Evolutionary conservation across 2,329 filamentous ascomycete genomes (phyloP).

Genomic region (Curvularia spicifera): DNA sequence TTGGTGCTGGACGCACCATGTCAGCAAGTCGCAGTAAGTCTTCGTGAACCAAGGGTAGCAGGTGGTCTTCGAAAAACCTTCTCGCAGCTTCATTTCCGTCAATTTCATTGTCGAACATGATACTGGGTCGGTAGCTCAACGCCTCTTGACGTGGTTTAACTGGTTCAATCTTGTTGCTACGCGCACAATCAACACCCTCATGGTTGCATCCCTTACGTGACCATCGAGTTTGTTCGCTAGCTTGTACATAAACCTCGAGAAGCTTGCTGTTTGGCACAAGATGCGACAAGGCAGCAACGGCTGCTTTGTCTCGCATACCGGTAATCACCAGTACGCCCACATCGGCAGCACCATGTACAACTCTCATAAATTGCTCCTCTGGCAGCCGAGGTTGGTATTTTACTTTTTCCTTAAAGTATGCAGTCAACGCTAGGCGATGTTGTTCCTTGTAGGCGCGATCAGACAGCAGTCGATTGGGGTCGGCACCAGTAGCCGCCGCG

Average conservation of each 20-base stretch:
- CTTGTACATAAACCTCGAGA: conserved; percentile 61
- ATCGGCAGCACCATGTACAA: conserved; percentile 50
- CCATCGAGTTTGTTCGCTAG: conserved; percentile 36
- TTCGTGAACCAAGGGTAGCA: conserved; percentile 57
- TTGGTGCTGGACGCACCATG: conserved; percentile 58
- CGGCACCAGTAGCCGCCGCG: conserved; percentile 35
- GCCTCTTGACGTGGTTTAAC: neutral
- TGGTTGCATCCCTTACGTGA: neutral
- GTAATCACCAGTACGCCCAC: conserved; percentile 66
- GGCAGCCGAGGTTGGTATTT: conserved; percentile 54
- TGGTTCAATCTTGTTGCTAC: neutral
- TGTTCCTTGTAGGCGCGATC: conserved; percentile 68
- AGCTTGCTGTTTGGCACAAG: conserved; percentile 61
- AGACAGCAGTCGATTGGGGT: conserved; percentile 48
- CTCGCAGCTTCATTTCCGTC: conserved; percentile 49
- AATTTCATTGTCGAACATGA: conserved; percentile 62
- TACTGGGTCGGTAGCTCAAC: conserved; percentile 38
- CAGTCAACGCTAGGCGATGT: conserved; percentile 60
- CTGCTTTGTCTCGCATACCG: conserved; percentile 67
- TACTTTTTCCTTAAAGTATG: conserved; percentile 59
- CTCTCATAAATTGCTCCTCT: conserved; percentile 49
- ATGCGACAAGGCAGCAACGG: conserved; percentile 61
- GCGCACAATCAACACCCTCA: conserved; percentile 1
- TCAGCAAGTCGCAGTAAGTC: conserved; percentile 55
- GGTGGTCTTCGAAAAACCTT: conserved; percentile 51